Conservation (phyloP, 345 rosid species). For the Corchorus capsularis region DNA sequence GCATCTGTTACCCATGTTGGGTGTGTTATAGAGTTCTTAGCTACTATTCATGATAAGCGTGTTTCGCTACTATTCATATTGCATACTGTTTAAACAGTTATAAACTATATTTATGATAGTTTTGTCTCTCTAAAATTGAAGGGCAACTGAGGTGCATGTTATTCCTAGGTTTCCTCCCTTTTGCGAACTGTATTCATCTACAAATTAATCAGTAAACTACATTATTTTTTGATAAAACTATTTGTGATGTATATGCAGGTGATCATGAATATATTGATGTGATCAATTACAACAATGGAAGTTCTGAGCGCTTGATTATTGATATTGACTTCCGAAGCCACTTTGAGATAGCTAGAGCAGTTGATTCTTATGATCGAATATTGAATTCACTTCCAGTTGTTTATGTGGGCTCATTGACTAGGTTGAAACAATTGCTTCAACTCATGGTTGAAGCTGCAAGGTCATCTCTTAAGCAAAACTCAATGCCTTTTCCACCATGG, state of each 20-base stretch:
- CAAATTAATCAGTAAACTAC: not conserved
- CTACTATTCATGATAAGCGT: not conserved
- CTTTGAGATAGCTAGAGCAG: constrained; percentile 94
- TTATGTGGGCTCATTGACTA: constrained; percentile 65
- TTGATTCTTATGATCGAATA: constrained; percentile 74
- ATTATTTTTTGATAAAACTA: not conserved
- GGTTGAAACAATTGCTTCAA: constrained; percentile 72
- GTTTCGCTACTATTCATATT: not conserved
- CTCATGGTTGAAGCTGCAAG: constrained; percentile 89
- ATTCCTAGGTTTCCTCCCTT: not conserved
- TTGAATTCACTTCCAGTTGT: constrained; percentile 76
- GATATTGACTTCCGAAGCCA: constrained; percentile 90
- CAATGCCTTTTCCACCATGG: constrained; percentile 99
- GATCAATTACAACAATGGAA: constrained; percentile 45
- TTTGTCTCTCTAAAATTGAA: not conserved
- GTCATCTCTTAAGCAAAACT: constrained; percentile 82
- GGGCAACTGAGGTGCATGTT: not conserved
- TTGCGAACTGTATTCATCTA: not conserved
- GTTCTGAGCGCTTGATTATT: constrained; percentile 70
- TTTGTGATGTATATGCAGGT: constrained; percentile 47
- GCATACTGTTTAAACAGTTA: not conserved
- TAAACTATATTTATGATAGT: not conserved
- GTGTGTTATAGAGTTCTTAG: not conserved
- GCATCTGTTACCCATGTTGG: not conserved
- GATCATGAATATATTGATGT: constrained; percentile 90